Base-by-base conservation (phyloP, 805 yeast species). In the Grigorovia jiainica region DNA sequence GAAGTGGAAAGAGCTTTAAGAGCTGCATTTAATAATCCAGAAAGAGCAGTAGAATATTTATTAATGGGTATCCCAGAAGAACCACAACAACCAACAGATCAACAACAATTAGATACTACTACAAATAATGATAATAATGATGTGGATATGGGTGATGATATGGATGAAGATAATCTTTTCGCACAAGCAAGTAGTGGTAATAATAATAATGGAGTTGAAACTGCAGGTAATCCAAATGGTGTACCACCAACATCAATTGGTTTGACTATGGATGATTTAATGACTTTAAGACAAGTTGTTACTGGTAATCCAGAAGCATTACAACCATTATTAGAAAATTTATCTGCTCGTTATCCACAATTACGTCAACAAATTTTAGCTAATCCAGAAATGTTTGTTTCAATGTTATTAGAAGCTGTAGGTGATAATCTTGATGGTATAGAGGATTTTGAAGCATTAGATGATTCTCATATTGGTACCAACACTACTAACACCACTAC, bases 11-110 rank as follows among this genome's bases (percentile, higher is more conserved):
- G 78, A 36, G 98, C 98, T 0, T 68, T 92, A 60, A 78, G 94
- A 53, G 95, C 95, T 13, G 97, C 98, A 1, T 92, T 79, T 68
- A 90, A 90, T 66, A 89, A 92, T 64, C 97, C 98, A 17, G 97
- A 90, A 60, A 79, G 98, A 55, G 98, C 98, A 0, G 97, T 92
- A 11, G 98, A 92, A 61, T 89, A 90, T 61, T 70, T 92, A 39
- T 68, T 92, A 49, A 86, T 89, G 37, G 97, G 97, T 3, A 76
- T 90, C 35, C 95, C 96, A 18, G 38, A 27, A 13, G 90, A 81
- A 54, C 58, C 52, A 42, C 45, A 42, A 15, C 60, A 58, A 20
- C 53, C 55, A 9, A 56, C 59, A 15, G 58, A 48, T 24, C 57
- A 61, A 11, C 60, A 47, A 29, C 46, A 43, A 20, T 43, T 36